A percentile compares a stretch with the other conserved stretches of the same genome.
Conservation (phyloP, 371 early-diverging fungal species). For the Apophysomyces variabilis region DNA sequence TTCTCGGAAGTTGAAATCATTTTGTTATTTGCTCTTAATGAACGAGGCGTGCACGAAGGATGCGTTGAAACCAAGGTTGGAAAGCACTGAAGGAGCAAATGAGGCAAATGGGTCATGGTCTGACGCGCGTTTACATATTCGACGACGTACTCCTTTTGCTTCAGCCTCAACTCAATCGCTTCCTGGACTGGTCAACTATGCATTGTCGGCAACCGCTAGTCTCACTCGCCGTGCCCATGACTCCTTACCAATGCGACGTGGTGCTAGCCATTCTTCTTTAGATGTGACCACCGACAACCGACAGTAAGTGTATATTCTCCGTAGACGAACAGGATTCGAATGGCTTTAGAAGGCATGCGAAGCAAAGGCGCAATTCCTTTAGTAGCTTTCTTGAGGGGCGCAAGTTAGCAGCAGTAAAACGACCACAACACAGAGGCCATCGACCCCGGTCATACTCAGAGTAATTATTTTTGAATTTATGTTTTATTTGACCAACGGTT, state of each 20-base stretch:
- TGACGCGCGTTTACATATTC: neutral
- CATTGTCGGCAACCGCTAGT: conserved; percentile 25
- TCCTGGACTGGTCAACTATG: conserved; percentile 36
- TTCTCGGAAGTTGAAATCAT: conserved; percentile 1
- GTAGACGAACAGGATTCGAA: neutral
- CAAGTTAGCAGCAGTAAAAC: neutral
- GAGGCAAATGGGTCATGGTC: neutral
- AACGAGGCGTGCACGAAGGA: neutral
- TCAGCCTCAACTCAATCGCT: conserved; percentile 46
- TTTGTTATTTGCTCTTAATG: neutral
- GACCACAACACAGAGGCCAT: conserved; percentile 29
- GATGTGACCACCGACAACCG: neutral
- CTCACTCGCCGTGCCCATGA: conserved; percentile 12
- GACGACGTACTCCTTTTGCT: conserved; percentile 26
- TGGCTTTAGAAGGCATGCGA: neutral
- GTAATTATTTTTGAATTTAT: conserved; percentile 17
- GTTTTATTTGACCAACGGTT: neutral
- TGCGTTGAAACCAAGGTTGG: neutral
- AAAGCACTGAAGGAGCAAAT: neutral
- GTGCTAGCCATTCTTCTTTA: conserved; percentile 21
- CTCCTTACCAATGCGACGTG: conserved; percentile 28
- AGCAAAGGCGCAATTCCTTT: conserved; percentile 48
- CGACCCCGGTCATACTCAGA: conserved; percentile 55
- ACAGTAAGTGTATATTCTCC: neutral
- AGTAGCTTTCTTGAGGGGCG: conserved; percentile 40